A percentile compares a stretch with the other conserved stretches of the same genome.
Evolutionary conservation across 2,329 filamentous ascomycete species (phyloP).

Genomic region (Hymenoscyphus fructigenus): DNA sequence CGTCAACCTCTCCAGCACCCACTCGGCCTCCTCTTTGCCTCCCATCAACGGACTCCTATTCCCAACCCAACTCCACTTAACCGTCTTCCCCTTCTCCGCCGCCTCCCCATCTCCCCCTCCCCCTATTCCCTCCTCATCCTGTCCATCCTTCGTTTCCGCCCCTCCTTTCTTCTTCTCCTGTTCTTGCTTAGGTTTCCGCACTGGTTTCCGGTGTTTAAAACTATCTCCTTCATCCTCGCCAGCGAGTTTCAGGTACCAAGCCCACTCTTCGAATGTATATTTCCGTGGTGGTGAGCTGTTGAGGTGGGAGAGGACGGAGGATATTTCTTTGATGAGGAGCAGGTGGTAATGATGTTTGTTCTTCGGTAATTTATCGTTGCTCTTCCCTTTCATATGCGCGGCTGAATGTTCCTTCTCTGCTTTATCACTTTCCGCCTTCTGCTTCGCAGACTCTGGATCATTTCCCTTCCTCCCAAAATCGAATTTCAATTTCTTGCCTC

Average conservation of each 20-base stretch:
- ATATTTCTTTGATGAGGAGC: constrained; percentile 71
- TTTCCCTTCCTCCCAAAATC: constrained; percentile 16
- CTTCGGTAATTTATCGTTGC: constrained; percentile 34
- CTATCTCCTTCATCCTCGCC: constrained; percentile 59
- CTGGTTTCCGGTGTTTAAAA: constrained; percentile 47
- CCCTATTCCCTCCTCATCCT: constrained; percentile 35
- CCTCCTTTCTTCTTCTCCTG: background rate
- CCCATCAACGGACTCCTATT: constrained; percentile 69
- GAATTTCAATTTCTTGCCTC: constrained; percentile 26
- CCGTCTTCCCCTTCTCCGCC: constrained; percentile 36
- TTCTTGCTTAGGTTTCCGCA: constrained; percentile 16
- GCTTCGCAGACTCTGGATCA: constrained; percentile 27
- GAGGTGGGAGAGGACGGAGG: constrained; percentile 62
- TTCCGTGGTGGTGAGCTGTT: constrained; percentile 55
- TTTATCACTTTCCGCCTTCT: constrained; percentile 15
- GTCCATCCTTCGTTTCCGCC: background rate
- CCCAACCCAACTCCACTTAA: constrained; percentile 72
- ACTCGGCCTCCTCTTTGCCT: constrained; percentile 66
- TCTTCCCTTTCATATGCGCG: constrained; percentile 20
- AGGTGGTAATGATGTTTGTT: constrained; percentile 50
- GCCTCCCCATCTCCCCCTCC: background rate
- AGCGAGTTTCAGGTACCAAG: constrained; percentile 78
- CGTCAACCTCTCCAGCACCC: constrained; percentile 67
- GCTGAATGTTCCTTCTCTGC: constrained; percentile 17
- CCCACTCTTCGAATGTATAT: constrained; percentile 85